Base-by-base conservation (phyloP, 169 alveolate genomes). In the Plasmodium cynomolgi region DNA sequence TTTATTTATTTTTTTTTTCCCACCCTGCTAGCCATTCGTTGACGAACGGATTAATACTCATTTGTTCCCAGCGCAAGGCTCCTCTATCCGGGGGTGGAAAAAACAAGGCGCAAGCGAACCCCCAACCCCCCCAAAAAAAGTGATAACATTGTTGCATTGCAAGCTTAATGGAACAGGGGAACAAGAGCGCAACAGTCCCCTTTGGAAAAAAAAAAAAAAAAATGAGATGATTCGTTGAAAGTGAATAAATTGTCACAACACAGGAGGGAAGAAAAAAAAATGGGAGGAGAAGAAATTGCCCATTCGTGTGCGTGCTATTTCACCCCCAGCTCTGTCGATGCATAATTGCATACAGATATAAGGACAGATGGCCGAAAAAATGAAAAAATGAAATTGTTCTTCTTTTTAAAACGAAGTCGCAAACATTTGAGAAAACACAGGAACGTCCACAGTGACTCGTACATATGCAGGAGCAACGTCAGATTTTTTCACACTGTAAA, bases 381-480 rank as follows among this genome's bases (percentile, higher is more conserved):
- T 84, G 92, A 71, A 54, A 85, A 85, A 85, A 85, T 85, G 93
- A 85, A 85, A 85, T 85, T 75, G 29, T 75, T 74, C 62, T 50
- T 41, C 68, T 20, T 44, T 50, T 26, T 73, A 54, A 75, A 74
- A 75, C 75, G 81, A 54, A 26, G 34, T 5, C 37, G 23, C 37
- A 33, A 17, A 33, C 23, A 20, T 74, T 75, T 85, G 9, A 75
- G 56, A 75, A 33, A 39, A 41, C 58, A 75, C 15, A 34, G 83
- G 79, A 82, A 29, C 68, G 77, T 9, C 13, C 5, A 82, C 37
- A 71, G 54, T 41, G 50, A 33, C 9, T 71, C 23, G 11, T 71
- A 68, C 23, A 84, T 62, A 85, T n/a, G 39, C 34, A 62, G 75
- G 33, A 62, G 75, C 75, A 62, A 62, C 75, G 15, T 62, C 75